These are phyloP conservation scores for Ceratobasidium sp. DNA, from an alignment of 1,284 basidiomycete species.

Conservation along the genomic window DNA sequence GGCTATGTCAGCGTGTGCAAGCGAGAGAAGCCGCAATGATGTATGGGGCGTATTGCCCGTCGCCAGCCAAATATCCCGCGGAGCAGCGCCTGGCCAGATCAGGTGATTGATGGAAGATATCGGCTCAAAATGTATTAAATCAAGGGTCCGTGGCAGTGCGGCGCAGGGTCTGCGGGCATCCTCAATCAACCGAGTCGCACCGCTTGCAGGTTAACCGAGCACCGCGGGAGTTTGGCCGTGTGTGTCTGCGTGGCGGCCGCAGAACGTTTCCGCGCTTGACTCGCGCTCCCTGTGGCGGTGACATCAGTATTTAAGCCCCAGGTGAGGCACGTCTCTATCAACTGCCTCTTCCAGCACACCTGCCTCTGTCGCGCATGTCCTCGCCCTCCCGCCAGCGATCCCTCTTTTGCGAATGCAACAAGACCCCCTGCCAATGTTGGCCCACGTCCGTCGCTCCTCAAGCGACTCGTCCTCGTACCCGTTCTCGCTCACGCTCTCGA, in stretches of 20 bases:
- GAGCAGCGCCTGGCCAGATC: no score
- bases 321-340: not conserved
- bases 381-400: constrained; percentile 18
- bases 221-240: constrained; percentile 13
- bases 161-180: constrained; percentile 3
- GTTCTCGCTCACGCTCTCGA: constrained; percentile 1
- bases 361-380: constrained; percentile 1
- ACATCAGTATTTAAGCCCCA: not conserved
- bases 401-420: constrained; percentile 23
- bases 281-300: constrained; percentile 6
- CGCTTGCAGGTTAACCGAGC: not conserved
- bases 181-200: no score
- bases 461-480: constrained; percentile 5
- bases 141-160: no score
- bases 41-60: no score
- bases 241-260: not conserved
- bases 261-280: no score
- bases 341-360: not conserved
- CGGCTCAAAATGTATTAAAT: not conserved
- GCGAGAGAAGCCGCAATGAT: constrained; percentile 1
- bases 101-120: no score
- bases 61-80: constrained; percentile 18
- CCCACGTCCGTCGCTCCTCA: not conserved
- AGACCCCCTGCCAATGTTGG: constrained; percentile 16
- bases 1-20: not conserved